A percentile compares a stretch with the other conserved stretches of the same genome.
Conservation (phyloP, 139 green algal genomes). For the Chlamydomonas sphaeroides region DNA sequence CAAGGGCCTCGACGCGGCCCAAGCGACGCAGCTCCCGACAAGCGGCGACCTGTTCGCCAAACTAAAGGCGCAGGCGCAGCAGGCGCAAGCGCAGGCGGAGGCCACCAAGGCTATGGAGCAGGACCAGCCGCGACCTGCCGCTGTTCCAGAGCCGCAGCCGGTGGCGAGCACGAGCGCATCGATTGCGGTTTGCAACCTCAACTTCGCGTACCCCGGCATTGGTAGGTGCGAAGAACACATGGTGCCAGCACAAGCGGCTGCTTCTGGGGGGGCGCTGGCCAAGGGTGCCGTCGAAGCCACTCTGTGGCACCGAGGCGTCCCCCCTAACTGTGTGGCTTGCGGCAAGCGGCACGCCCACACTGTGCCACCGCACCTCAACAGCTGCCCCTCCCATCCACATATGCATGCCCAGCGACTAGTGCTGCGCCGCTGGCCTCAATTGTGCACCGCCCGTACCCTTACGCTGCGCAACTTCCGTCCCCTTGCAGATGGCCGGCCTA, state of each 20-base stretch:
- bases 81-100: too few relatives aligned
- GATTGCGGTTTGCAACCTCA: conserved; percentile 57
- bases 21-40: background rate
- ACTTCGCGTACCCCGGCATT: conserved; percentile 83
- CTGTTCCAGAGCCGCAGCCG: background rate
- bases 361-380: too few relatives aligned
- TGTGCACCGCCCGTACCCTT: background rate
- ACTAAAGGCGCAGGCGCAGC: background rate
- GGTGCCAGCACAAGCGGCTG: background rate
- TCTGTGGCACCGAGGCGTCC: background rate
- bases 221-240: conserved; percentile 45
- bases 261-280: background rate
- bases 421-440: too few relatives aligned
- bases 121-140: background rate
- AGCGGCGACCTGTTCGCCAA: conserved; percentile 15
- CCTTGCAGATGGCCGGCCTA: conserved; percentile 80
- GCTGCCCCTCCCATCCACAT: too few relatives aligned
- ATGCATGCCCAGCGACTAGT: too few relatives aligned
- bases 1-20: conserved; percentile 8
- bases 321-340: too few relatives aligned
- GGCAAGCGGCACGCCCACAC: too few relatives aligned
- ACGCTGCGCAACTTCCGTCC: background rate
- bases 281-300: too few relatives aligned
- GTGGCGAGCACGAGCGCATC: conserved; percentile 11
- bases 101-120: background rate